A percentile compares a stretch with the other conserved stretches of the same genome.
These are phyloP conservation scores for Macaranga tanarius DNA, from an alignment of 441 rosid species.

Conservation along the genomic window DNA sequence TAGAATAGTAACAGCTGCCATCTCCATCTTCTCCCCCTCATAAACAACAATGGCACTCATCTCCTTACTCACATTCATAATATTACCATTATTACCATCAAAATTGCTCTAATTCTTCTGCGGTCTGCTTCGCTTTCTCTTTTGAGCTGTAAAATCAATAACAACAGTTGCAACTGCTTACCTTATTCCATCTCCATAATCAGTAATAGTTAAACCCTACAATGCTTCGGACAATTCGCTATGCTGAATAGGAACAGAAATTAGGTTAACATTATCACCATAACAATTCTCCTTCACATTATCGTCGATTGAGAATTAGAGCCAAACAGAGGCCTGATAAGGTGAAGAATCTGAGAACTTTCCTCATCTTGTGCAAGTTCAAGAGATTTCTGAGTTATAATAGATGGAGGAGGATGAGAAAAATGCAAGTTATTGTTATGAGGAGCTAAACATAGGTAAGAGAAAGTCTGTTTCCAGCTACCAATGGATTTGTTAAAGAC, in stretches of 20 bases:
- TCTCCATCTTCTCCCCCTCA: too few species aligned
- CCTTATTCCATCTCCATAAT: conserved; percentile 6
- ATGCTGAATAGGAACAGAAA: conserved; percentile 44
- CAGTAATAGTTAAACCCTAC: conserved; percentile 19
- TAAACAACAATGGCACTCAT: too few species aligned
- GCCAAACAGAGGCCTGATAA: conserved; percentile 61
- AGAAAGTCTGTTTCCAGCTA: conserved; percentile 87
- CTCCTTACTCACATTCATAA: too few species aligned
- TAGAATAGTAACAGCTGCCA: too few species aligned
- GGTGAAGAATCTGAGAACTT: conserved; percentile 40
- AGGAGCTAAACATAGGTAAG: conserved; percentile 67
- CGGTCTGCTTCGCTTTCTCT: conserved; percentile 64
- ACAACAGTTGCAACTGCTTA: background rate
- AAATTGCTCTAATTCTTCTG: background rate
- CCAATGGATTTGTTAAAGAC: conserved; percentile 96
- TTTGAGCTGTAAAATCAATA: conserved; percentile 17
- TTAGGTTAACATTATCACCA: conserved; percentile 33
- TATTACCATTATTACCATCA: background rate
- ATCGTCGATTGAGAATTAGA: conserved; percentile 26
- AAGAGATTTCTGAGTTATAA: conserved; percentile 19
- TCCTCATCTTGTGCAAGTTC: conserved; percentile 44
- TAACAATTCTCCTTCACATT: background rate
- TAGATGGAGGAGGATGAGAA: conserved; percentile 23
- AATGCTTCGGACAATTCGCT: conserved; percentile 1
- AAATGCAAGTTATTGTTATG: conserved; percentile 35